Percentiles rank a stretch among this genome's conserved stretches.
These are phyloP conservation scores for Apiospora hydei DNA, from an alignment of 2,329 filamentous ascomycete species.

Conservation along the genomic window DNA sequence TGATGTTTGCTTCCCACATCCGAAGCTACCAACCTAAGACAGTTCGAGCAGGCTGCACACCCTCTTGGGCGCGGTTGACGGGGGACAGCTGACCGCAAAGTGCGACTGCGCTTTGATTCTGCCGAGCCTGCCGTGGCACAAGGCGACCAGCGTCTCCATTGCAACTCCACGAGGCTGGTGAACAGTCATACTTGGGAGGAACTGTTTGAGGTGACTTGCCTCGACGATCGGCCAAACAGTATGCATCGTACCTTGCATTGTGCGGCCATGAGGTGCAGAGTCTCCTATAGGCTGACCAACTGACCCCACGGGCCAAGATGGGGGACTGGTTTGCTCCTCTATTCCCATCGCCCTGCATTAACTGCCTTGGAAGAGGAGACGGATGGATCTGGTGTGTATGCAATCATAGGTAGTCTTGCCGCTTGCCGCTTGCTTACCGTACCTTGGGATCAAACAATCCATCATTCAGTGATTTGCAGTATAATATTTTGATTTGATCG, in stretches of 20 bases:
- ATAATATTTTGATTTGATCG: neutral
- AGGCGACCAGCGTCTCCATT: slow-evolving; percentile 11
- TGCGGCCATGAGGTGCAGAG: slow-evolving; percentile 13
- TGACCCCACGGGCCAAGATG: slow-evolving; percentile 17
- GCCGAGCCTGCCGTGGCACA: slow-evolving; percentile 23
- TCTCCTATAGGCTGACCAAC: slow-evolving; percentile 15
- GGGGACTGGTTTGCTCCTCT: neutral
- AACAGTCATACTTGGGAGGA: slow-evolving; percentile 21
- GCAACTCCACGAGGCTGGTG: slow-evolving; percentile 24
- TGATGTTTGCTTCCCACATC: slow-evolving; percentile 18
- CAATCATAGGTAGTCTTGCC: neutral
- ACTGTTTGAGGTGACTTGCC: slow-evolving; percentile 22
- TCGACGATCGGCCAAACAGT: slow-evolving; percentile 19
- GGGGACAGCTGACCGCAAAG: slow-evolving; percentile 23
- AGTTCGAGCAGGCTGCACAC: slow-evolving; percentile 16
- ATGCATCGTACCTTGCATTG: slow-evolving; percentile 26
- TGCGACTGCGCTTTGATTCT: slow-evolving; percentile 16
- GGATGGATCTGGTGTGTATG: neutral
- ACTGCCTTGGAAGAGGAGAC: slow-evolving; percentile 1
- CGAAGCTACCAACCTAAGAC: slow-evolving; percentile 22
- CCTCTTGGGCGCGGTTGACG: slow-evolving; percentile 17
- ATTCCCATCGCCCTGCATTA: neutral
- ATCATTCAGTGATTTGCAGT: neutral
- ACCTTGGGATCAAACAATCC: neutral
- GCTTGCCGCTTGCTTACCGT: too few relatives aligned